Percentiles rank a stretch among this genome's conserved stretches.
phyloP scores from a whole-genome alignment of 495 filamentous ascomycete genomes.

The Neurospora discreta region DNA sequence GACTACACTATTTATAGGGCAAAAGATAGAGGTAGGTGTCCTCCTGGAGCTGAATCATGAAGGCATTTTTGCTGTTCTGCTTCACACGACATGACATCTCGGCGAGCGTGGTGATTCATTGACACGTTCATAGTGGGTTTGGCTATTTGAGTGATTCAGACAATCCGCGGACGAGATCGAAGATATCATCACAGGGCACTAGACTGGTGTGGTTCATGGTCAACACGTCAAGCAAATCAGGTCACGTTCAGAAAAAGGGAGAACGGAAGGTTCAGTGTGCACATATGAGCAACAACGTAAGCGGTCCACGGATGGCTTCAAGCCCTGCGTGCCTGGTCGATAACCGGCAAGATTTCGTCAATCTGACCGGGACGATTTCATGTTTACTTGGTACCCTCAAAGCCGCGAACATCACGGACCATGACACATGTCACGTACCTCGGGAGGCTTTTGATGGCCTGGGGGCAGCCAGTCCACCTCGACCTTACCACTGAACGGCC shows the following conservation, averaged over 20 bases:
- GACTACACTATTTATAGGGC: background rate
- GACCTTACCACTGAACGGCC: background rate
- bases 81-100: background rate
- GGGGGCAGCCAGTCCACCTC: background rate
- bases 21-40: background rate
- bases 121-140: background rate
- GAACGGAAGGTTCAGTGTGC: background rate
- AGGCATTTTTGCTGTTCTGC: background rate
- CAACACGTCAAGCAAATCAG: accelerated
- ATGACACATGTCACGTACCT: background rate
- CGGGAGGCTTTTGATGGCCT: background rate
- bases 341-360: background rate
- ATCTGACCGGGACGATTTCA: background rate
- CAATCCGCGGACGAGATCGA: background rate
- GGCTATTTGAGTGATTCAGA: background rate
- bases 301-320: background rate
- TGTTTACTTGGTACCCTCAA: accelerated
- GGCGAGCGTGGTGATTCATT: background rate
- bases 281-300: background rate
- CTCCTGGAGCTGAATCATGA: background rate
- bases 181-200: background rate
- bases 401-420: background rate
- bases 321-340: background rate
- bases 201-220: background rate
- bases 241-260: background rate